Evolutionary conservation across 345 rosid genomes (phyloP).

Genomic region (Gossypium australe): DNA sequence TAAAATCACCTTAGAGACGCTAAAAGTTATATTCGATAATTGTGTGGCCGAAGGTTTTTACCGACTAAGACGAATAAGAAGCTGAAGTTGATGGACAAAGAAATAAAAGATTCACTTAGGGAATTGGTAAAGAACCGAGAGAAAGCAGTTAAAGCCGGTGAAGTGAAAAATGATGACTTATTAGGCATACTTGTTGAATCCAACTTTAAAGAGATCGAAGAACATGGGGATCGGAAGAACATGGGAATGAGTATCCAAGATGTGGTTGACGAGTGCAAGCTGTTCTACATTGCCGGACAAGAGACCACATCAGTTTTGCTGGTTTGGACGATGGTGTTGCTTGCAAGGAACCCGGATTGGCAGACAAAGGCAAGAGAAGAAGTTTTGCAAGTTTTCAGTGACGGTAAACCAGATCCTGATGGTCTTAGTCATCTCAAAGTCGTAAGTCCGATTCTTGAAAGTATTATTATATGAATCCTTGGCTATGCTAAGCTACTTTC

Average conservation of each 20-base stretch:
- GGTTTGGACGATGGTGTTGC: conserved; percentile 51
- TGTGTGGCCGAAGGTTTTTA: conserved; percentile 27
- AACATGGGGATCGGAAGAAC: conserved; percentile 17
- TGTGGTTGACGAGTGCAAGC: conserved; percentile 56
- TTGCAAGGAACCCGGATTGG: conserved; percentile 50
- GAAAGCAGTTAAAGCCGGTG: conserved; percentile 30
- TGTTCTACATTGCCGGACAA: conserved; percentile 62
- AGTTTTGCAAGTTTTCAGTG: conserved; percentile 42
- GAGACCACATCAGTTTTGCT: conserved; percentile 53
- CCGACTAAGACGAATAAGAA: conserved; percentile 43
- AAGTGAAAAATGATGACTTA: conserved; percentile 23
- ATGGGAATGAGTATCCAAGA: conserved; percentile 34
- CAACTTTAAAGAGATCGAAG: conserved; percentile 25
- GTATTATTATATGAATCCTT: background rate
- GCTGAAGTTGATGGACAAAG: conserved; percentile 26
- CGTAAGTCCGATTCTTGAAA: conserved; percentile 21
- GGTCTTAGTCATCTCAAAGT: conserved; percentile 40
- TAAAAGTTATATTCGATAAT: too few species aligned
- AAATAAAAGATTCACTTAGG: conserved; percentile 28
- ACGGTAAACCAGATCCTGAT: conserved; percentile 20
- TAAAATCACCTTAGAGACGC: too few species aligned
- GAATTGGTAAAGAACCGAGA: conserved; percentile 32
- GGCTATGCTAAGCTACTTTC: background rate
- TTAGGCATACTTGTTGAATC: conserved; percentile 47
- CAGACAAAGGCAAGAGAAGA: conserved; percentile 58